A percentile compares a stretch with the other conserved stretches of the same genome.
Evolutionary conservation across 768 basidiomycete genomes (phyloP).

Genomic region (Brasilioporus rufonigricans): DNA sequence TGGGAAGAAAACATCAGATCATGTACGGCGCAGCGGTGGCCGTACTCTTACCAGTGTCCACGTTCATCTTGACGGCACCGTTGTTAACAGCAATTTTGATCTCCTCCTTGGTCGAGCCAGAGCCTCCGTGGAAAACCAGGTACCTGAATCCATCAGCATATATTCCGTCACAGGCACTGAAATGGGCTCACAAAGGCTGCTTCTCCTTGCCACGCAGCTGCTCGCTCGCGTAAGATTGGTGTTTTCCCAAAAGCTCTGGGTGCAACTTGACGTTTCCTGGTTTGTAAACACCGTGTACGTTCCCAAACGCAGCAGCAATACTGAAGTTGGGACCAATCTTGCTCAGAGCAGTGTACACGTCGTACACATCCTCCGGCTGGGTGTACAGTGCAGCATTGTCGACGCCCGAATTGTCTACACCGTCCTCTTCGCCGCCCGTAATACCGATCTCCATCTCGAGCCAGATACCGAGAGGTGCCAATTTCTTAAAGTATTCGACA

Average conservation of each 20-base stretch:
- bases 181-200: constrained; percentile 74
- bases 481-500: constrained; percentile 91
- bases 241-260: constrained; percentile 88
- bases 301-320: constrained; percentile 97
- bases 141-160: constrained; percentile 47
- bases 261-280: constrained; percentile 95
- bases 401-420: constrained; percentile 95
- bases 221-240: constrained; percentile 73
- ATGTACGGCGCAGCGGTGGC: background rate
- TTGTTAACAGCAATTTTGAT: constrained; percentile 87
- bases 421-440: constrained; percentile 99
- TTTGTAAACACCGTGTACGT: constrained; percentile 99
- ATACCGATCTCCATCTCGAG: constrained; percentile 99
- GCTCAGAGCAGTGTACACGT: constrained; percentile 83
- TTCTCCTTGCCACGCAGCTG: constrained; percentile 60
- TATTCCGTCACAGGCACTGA: background rate
- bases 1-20: constrained; percentile 2
- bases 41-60: constrained; percentile 67
- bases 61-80: constrained; percentile 99
- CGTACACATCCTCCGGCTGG: constrained; percentile 94
- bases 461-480: constrained; percentile 91
- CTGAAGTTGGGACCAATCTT: constrained; percentile 90
- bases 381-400: constrained; percentile 96
- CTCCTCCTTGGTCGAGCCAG: constrained; percentile 95
- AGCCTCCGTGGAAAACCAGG: constrained; percentile 99